Base-by-base conservation (phyloP, 2,329 filamentous ascomycete species). In the Pezicula radicicola region DNA sequence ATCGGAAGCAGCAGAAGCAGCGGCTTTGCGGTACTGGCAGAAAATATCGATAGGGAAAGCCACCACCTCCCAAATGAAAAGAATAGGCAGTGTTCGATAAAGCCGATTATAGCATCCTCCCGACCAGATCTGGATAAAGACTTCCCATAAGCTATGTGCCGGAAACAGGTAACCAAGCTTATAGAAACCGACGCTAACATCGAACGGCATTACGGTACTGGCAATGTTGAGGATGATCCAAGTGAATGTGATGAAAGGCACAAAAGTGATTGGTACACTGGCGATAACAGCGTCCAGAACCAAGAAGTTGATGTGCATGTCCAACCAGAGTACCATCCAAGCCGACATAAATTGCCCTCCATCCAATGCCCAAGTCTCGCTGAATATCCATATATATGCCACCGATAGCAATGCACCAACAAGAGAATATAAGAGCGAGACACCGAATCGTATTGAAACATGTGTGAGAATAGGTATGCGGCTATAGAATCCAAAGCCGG, bases 171-270 rank as follows among this genome's bases (percentile, higher is more conserved):
- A 84, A 0, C 80, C 83, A 79, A 80, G 87, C 2, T 67, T 63
- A 62, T 82, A 88, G 60, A 87, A 86, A 0, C 65, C 69, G 0
- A 80, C 78, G 2, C 79, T 76, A 21, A 87, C 69, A 27, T 82
- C 79, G 41, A 87, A 70, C 3, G 78, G 68, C 62, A 87, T 82
- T 58, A 87, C 85, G 0, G 74, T 69, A 1, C 80, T 84, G 0
- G 75, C 70, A 0, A 86, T 81, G 59, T 88, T 88, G 7, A 80
- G 78, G 51, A 87, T 83, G 40, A 87, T 81, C 83, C 81, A 85
- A 60, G 85, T 68, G 1, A 77, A 59, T 0, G 77, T 55, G 9
- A 72, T 68, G 55, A 77, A 73, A 0, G 75, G 69, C 16, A 74
- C 62, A 40, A 68, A 68, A 0, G 64, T 58, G 33, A 70, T 59